phyloP scores from a whole-genome alignment of 345 rosid genomes.

The Gossypium australe region DNA sequence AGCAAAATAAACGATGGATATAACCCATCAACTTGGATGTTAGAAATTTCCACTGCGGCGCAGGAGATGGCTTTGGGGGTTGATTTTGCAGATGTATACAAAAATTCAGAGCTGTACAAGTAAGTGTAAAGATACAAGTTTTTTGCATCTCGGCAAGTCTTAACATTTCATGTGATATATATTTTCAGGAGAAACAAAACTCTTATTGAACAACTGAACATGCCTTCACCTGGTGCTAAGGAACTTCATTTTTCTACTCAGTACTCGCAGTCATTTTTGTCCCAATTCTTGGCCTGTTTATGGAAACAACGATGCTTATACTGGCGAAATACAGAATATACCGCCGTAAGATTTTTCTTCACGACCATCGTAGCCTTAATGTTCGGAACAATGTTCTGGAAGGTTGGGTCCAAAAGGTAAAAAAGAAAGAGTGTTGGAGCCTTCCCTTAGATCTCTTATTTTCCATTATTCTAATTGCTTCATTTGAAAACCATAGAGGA shows the following conservation, averaged over 20 bases:
- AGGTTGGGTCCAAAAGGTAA: constrained; percentile 61
- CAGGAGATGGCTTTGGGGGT: constrained; percentile 59
- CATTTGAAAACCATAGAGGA: constrained; percentile 19
- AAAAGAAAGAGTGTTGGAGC: not conserved
- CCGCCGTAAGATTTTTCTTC: constrained; percentile 60
- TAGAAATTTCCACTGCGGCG: constrained; percentile 48
- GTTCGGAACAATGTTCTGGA: constrained; percentile 73
- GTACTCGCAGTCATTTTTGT: constrained; percentile 49
- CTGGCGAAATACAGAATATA: constrained; percentile 71
- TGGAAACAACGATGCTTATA: constrained; percentile 73
- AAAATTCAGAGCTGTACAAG: constrained; percentile 55
- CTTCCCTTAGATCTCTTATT: not conserved
- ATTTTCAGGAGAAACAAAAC: constrained; percentile 60
- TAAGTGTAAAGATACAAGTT: constrained; percentile 4
- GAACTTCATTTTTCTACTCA: constrained; percentile 50
- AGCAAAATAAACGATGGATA: constrained; percentile 59
- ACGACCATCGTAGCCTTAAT: constrained; percentile 47
- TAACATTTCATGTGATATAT: not conserved
- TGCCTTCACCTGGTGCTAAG: constrained; percentile 45
- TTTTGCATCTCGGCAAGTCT: not conserved
- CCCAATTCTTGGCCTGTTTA: constrained; percentile 60
- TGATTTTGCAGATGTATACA: constrained; percentile 58
- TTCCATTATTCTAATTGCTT: not conserved
- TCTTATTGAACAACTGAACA: constrained; percentile 43
- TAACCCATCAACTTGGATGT: constrained; percentile 94